Conservation (phyloP, 768 basidiomycete species). For the Heimioporus sp. region DNA sequence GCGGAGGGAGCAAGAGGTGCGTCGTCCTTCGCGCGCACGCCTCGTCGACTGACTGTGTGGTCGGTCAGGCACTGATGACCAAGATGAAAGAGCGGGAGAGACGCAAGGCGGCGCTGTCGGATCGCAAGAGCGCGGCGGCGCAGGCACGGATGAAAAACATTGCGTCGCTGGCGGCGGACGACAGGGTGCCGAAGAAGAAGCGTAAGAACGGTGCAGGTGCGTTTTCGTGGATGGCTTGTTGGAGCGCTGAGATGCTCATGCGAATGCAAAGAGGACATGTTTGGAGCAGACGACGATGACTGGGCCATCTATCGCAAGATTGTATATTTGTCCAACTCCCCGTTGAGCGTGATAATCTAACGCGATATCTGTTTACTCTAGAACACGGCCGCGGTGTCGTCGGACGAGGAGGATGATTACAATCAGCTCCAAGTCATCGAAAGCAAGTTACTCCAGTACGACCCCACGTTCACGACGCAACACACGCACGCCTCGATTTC, state of each 20-base stretch:
- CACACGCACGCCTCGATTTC: slow-evolving; percentile 80
- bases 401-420: slow-evolving; percentile 89
- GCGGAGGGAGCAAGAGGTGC: slow-evolving; percentile 79
- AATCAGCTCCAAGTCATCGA: slow-evolving; percentile 72
- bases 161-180: slow-evolving; percentile 86
- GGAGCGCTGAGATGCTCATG: background rate
- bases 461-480: slow-evolving; percentile 78
- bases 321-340: slow-evolving; percentile 41
- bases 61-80: slow-evolving; percentile 65
- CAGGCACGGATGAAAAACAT: slow-evolving; percentile 99
- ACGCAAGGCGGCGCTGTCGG: slow-evolving; percentile 76
- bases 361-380: slow-evolving; percentile 24
- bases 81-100: slow-evolving; percentile 84
- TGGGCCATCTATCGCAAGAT: slow-evolving; percentile 99
- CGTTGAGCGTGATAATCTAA: background rate
- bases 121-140: slow-evolving; percentile 92
- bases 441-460: slow-evolving; percentile 74
- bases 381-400: slow-evolving; percentile 71
- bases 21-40: slow-evolving; percentile 4
- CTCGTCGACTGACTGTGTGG: background rate
- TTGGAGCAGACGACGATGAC: slow-evolving; percentile 92
- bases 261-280: slow-evolving; percentile 70
- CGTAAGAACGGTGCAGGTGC: slow-evolving; percentile 78
- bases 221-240: slow-evolving; percentile 15
- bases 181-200: slow-evolving; percentile 78